These are phyloP conservation scores for Linnemannia zychae DNA, from an alignment of 192 early-diverging fungal genomes.

Conservation along the genomic window DNA sequence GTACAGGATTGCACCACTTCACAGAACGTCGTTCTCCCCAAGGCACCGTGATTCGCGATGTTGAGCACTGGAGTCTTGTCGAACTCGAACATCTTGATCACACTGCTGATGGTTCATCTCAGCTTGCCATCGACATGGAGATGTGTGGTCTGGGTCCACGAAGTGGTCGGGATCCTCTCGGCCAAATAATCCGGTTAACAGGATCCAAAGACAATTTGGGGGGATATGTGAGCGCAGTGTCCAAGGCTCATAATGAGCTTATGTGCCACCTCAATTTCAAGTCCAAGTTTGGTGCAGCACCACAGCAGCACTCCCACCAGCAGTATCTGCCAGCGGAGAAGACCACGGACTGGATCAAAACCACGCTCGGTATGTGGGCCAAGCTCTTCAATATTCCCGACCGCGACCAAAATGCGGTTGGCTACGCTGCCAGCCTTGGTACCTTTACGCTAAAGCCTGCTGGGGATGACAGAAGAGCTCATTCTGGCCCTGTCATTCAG, in stretches of 20 bases:
- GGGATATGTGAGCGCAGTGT: conserved; percentile 3
- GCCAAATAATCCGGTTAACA: conserved; percentile 19
- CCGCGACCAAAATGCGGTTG: conserved; percentile 7
- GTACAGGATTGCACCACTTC: conserved; percentile 43
- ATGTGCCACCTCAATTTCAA: conserved; percentile 23
- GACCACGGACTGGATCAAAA: conserved; percentile 15
- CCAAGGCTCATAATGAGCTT: conserved; percentile 21
- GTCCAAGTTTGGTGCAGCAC: conserved; percentile 10
- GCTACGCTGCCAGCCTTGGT: conserved; percentile 10
- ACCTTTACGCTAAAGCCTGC: conserved; percentile 30
- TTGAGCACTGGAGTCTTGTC: conserved; percentile 51
- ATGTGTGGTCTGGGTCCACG: conserved; percentile 44
- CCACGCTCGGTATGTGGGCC: conserved; percentile 22
- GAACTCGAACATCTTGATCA: conserved; percentile 30
- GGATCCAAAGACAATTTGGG: conserved; percentile 14
- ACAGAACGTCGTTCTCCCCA: conserved; percentile 7
- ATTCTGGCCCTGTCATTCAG: conserved; percentile 15
- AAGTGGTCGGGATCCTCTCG: conserved; percentile 26
- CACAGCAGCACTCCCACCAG: background rate
- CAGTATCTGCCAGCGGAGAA: background rate
- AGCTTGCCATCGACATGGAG: conserved; percentile 13
- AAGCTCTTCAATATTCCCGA: conserved; percentile 28
- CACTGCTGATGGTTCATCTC: background rate
- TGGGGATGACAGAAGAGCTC: conserved; percentile 11
- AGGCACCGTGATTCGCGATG: background rate